Evolutionary conservation across 106 monocot species (phyloP).

Genomic region (Allium fistulosum): DNA sequence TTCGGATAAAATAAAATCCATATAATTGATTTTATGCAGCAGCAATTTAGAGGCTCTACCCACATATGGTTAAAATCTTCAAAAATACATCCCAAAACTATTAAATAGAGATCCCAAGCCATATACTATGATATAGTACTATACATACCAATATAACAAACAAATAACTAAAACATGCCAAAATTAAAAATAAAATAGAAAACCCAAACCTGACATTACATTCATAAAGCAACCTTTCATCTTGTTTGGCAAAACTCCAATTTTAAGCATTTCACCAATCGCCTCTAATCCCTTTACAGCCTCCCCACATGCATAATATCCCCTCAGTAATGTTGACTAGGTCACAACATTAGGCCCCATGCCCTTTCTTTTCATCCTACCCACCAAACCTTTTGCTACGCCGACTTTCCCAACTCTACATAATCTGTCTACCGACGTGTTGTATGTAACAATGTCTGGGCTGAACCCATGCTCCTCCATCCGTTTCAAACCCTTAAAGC

Average conservation of each 20-base stretch:
- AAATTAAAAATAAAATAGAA: too few relatives aligned
- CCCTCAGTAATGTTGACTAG: conserved; percentile 73
- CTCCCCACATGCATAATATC: conserved; percentile 30
- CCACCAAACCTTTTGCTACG: conserved; percentile 46
- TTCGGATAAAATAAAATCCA: too few relatives aligned
- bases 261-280: conserved; percentile 39
- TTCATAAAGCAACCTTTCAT: too few relatives aligned
- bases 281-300: conserved; percentile 42
- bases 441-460: conserved; percentile 73
- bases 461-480: conserved; percentile 27
- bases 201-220: too few relatives aligned
- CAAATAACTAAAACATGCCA: too few relatives aligned
- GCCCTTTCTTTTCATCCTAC: conserved; percentile 39
- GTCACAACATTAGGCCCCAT: conserved; percentile 57
- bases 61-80: too few relatives aligned
- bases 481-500: conserved; percentile 40
- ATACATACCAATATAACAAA: too few relatives aligned
- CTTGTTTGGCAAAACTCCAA: conserved; percentile 44
- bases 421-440: conserved; percentile 68
- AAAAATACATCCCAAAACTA: too few relatives aligned
- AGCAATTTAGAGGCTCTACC: too few relatives aligned
- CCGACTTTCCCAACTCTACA: conserved; percentile 49
- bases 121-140: too few relatives aligned
- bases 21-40: too few relatives aligned
- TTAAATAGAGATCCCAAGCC: too few relatives aligned